Percentiles rank a stretch among this genome's conserved stretches.
phyloP scores from a whole-genome alignment of 768 basidiomycete species.

The Phylloporus rhodoxanthus region DNA sequence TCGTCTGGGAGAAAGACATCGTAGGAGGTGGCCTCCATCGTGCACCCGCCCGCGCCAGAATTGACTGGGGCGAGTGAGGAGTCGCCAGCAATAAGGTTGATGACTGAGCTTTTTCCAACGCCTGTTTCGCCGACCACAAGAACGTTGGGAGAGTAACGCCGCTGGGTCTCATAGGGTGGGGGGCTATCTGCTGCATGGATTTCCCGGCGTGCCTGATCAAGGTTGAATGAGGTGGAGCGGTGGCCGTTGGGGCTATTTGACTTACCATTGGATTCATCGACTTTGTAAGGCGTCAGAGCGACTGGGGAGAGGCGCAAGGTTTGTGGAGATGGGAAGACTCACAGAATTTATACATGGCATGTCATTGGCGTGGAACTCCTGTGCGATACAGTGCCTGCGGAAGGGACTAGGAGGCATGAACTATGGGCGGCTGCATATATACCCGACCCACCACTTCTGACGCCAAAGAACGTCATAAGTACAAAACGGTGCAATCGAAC shows the following conservation, averaged over 20 bases:
- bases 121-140: slow-evolving; percentile 33
- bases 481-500: background rate
- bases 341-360: slow-evolving; percentile 17
- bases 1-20: slow-evolving; percentile 16
- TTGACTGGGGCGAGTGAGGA: slow-evolving; percentile 22
- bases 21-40: slow-evolving; percentile 29
- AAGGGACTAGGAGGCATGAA: background rate
- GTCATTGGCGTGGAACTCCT: background rate
- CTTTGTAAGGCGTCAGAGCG: slow-evolving; percentile 1
- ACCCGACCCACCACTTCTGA: background rate
- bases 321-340: background rate
- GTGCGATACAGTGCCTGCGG: background rate
- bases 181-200: slow-evolving; percentile 5
- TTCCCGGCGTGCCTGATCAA: slow-evolving; percentile 14
- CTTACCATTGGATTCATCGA: slow-evolving; percentile 11
- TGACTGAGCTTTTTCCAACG: slow-evolving; percentile 36
- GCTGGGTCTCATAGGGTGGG: slow-evolving; percentile 18
- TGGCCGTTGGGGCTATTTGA: background rate
- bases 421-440: slow-evolving; percentile 15
- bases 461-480: slow-evolving; percentile 2
- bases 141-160: slow-evolving; percentile 30
- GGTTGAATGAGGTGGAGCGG: background rate
- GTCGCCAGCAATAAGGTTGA: slow-evolving; percentile 34
- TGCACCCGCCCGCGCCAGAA: slow-evolving; percentile 32
- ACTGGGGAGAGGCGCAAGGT: background rate